Percentiles rank a stretch among this genome's conserved stretches.
Evolutionary conservation across 129 eudicot species (phyloP).

Genomic region (Calendula officinalis): DNA sequence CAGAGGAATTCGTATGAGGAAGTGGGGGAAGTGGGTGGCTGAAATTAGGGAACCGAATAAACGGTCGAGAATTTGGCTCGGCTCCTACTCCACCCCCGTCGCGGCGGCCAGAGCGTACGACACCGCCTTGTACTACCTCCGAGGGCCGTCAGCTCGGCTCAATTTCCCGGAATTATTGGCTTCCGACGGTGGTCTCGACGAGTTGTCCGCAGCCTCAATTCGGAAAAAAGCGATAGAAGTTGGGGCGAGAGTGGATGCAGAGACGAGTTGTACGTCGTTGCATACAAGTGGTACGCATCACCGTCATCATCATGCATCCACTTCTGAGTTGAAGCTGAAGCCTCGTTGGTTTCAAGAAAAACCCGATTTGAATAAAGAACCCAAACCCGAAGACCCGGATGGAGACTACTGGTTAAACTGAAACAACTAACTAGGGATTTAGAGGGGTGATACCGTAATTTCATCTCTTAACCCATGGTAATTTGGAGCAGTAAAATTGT

Average conservation of each 20-base stretch:
- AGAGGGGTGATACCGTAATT: conserved; percentile 22
- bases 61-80: conserved; percentile 58
- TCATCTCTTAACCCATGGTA: neutral
- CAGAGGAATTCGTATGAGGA: conserved; percentile 65
- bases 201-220: conserved; percentile 43
- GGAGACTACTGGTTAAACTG: conserved; percentile 35
- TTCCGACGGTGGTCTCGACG: conserved; percentile 22
- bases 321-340: conserved; percentile 39
- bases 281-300: conserved; percentile 11
- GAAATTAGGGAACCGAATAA: conserved; percentile 64
- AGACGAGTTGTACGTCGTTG: conserved; percentile 22
- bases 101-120: conserved; percentile 69
- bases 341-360: conserved; percentile 59
- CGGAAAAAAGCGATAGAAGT: conserved; percentile 49
- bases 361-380: conserved; percentile 77
- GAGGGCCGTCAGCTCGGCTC: conserved; percentile 59
- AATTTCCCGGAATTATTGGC: conserved; percentile 41
- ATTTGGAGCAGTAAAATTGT: conserved; percentile 12
- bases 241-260: conserved; percentile 55
- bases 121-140: conserved; percentile 53
- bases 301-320: conserved; percentile 12
- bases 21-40: conserved; percentile 75
- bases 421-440: neutral
- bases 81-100: conserved; percentile 50
- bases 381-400: conserved; percentile 75